Evolutionary conservation across 2,329 filamentous ascomycete species (phyloP).

Genomic region (Chalaropsis thielavioides): DNA sequence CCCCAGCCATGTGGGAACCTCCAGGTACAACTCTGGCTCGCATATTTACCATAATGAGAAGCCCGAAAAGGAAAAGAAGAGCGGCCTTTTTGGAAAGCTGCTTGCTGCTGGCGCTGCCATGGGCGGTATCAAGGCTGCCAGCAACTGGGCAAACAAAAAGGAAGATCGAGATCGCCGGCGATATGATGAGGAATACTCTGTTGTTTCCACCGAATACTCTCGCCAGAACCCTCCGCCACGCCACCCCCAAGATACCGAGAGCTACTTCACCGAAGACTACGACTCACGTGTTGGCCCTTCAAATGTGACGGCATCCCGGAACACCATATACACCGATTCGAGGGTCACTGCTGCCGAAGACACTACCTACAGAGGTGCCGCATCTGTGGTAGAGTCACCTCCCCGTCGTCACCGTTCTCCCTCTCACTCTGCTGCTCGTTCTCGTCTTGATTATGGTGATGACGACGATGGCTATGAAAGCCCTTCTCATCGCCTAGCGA

Average conservation of each 20-base stretch:
- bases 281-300: constrained; percentile 36
- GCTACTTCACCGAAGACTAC: constrained; percentile 41
- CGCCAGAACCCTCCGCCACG: constrained; percentile 33
- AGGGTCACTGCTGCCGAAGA: constrained; percentile 9
- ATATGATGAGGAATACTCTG: constrained; percentile 47
- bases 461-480: constrained; percentile 26
- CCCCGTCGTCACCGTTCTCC: constrained; percentile 10
- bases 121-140: constrained; percentile 48
- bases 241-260: constrained; percentile 29
- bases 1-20: constrained; percentile 33
- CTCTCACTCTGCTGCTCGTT: constrained; percentile 25
- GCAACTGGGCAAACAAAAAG: constrained; percentile 32
- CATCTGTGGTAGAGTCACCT: constrained; percentile 6
- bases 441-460: constrained; percentile 24
- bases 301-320: constrained; percentile 10
- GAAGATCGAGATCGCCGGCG: constrained; percentile 38
- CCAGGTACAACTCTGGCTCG: constrained; percentile 42
- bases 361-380: constrained; percentile 13
- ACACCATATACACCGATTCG: constrained; percentile 16
- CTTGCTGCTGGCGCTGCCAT: constrained; percentile 45
- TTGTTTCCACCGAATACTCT: constrained; percentile 39
- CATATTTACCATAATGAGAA: constrained; percentile 48
- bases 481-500: constrained; percentile 40
- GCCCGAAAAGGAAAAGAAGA: constrained; percentile 24
- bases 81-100: constrained; percentile 42